Evolutionary conservation across 164 flowering plant genomes (phyloP).

Genomic region (Taxillus chinensis): DNA sequence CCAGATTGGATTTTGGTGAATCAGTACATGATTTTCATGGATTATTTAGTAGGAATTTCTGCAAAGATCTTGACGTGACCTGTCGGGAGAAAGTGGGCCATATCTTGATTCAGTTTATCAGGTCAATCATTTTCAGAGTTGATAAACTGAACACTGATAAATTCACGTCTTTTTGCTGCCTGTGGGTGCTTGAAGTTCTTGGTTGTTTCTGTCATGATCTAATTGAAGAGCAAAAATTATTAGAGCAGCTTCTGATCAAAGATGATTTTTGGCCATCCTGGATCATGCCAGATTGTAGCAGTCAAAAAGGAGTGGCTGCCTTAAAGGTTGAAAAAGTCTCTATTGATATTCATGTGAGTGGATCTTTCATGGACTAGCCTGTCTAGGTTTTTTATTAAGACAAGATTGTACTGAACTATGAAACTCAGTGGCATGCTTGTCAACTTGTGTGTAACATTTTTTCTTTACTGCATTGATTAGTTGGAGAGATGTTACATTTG

Average conservation of each 20-base stretch:
- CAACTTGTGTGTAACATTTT: no score
- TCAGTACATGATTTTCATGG: slow-evolving; percentile 30
- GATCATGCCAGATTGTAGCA: slow-evolving; percentile 25
- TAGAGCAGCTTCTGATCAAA: slow-evolving; percentile 50
- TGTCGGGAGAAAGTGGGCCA: slow-evolving; percentile 21
- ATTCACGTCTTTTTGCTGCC: slow-evolving; percentile 40
- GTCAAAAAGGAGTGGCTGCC: slow-evolving; percentile 17
- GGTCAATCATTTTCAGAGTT: slow-evolving; percentile 38
- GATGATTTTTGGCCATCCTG: slow-evolving; percentile 53
- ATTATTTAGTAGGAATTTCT: slow-evolving; percentile 32
- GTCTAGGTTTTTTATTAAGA: not conserved
- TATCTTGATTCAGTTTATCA: slow-evolving; percentile 43
- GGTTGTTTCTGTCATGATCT: slow-evolving; percentile 33
- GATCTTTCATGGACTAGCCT: slow-evolving; percentile 1
- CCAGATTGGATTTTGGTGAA: slow-evolving; percentile 35
- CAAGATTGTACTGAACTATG: not conserved
- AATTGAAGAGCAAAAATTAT: slow-evolving; percentile 48
- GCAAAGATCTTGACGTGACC: slow-evolving; percentile 25
- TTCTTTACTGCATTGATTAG: no score
- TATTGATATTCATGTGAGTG: slow-evolving; percentile 27
- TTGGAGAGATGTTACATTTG: no score
- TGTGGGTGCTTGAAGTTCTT: slow-evolving; percentile 54
- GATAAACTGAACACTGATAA: slow-evolving; percentile 17
- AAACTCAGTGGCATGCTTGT: no score
- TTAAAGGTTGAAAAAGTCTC: slow-evolving; percentile 15